Base-by-base conservation (phyloP, 73 alveolate genomes). In the Paramecium biaurelia region DNA sequence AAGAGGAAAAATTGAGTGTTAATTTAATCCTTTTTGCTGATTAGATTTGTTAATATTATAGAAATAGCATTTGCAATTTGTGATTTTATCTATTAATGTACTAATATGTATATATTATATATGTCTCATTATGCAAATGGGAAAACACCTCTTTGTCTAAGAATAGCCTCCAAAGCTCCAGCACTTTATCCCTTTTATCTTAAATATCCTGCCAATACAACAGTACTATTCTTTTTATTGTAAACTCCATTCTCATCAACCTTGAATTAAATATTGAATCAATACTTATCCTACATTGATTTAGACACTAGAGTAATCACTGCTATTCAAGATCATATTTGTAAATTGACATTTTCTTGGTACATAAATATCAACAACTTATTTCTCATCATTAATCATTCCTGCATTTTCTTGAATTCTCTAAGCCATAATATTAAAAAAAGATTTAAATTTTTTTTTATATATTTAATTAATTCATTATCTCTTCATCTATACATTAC, bases 141-240 rank as follows among this genome's bases (percentile, higher is more conserved):
- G 30, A 41, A 45, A n/a, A 79, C 45, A 11, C 56, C 56, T 34
- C 72, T 79, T 79, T 79, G 42, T 45, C 32, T 79, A 21, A 79
- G 72, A 26, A 79, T 42, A 34, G 76, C 37, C 56, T 79, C 90
- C 42, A 79, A 47, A 18, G 90, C 90, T 42, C 42, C 41, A 41
- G 90, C 90, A 43, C 63, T 30, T 79, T 79, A 43, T 79, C 90
- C 90, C 56, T 79, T 79, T 43, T 47, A 43, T 79, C 90, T 79
- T 21, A 79, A 47, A 45, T 79, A 79, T 79, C 90, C 90, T 24
- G 76, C 42, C 34, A 79, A 42, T 8, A 79, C 18, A 30, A 79
- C 90, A 7, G 90, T 79, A 5, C 24, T 42, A 21, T 42, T 45
- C 35, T 38, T 24, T 43, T 47, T 42, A 26, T 41, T 79, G 14